Conservation (phyloP, 257 asterid genomes). For the Plectranthus barbatus region DNA sequence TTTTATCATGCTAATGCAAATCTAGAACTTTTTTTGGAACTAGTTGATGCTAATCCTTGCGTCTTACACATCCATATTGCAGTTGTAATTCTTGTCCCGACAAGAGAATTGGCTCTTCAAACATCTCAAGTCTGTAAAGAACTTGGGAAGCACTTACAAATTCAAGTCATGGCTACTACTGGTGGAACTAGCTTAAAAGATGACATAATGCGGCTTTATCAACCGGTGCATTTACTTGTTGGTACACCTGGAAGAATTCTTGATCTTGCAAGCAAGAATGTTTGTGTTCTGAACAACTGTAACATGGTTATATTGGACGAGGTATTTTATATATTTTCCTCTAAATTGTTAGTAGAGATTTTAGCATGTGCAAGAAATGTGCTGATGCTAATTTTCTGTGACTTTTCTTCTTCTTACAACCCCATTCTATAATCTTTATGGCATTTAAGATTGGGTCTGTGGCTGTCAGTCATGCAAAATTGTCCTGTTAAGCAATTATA, state of each 20-base stretch:
- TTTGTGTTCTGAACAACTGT: slow-evolving; percentile 59
- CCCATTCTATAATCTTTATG: neutral
- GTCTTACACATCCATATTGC: slow-evolving; percentile 21
- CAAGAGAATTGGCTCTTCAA: slow-evolving; percentile 85
- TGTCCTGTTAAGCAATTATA: neutral
- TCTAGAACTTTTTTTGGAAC: neutral
- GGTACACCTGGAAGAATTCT: slow-evolving; percentile 94
- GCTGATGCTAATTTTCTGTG: neutral
- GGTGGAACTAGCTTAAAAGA: slow-evolving; percentile 92
- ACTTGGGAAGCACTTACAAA: slow-evolving; percentile 70
- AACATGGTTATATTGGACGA: slow-evolving; percentile 75
- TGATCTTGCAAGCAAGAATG: slow-evolving; percentile 68
- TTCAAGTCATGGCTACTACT: slow-evolving; percentile 79
- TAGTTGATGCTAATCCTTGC: neutral
- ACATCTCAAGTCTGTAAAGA: slow-evolving; percentile 88
- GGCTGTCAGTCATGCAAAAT: neutral
- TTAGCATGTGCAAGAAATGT: neutral
- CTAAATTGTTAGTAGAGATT: neutral
- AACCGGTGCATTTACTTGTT: slow-evolving; percentile 88
- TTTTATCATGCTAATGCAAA: neutral
- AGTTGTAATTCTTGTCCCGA: slow-evolving; percentile 82
- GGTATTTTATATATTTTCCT: slow-evolving; percentile 29
- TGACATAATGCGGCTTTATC: slow-evolving; percentile 86
- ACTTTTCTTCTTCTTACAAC: neutral
- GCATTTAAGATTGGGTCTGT: neutral